Evolutionary conservation across 2,329 filamentous ascomycete genomes (phyloP), one percentile per base, ranked within the genome.

Genomic region (Pezicula carpinea): DNA sequence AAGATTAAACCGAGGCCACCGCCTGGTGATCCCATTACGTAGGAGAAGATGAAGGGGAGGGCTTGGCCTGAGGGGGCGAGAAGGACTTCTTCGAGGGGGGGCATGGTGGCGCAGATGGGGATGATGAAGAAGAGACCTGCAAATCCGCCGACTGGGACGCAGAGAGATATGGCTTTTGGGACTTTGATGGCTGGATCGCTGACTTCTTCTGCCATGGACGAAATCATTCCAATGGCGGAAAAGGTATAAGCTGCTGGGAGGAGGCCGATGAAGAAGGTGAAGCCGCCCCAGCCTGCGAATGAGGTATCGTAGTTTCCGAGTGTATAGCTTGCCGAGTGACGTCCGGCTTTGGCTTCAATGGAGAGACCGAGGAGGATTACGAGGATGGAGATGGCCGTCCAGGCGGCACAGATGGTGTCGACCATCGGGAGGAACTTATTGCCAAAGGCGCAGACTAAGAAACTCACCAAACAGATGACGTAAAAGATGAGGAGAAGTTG

Each of bases 401-500:
- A 82, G 0, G 65, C 70, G 1, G 77, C 76, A 46, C 76, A 80
- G 41, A 77, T 67, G 1, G 74, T 81, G 56, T 85, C 80, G 2
- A 83, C 72, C 54, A 75, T 66, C 0, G 83, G 85, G 31, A 90
- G 71, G 66, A 78, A 85, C 23, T 71, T 74, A 64, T 89, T 89
- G 38, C 79, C 80, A 32, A 87, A 74, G 1, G 79, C 71, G 52
- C 84, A 88, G 45, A 88, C 78, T 39, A 77, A 59, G 53, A 88
- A 80, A 51, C 79, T 82, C 17, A 82, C 55, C 1, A 89, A 57
- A 17, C 82, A 87, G 53, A 89, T 73, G 41, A 69, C 83, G 56
- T 87, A 76, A 68, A 89, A 89, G 53, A 88, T 80, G 18, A 89
- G 69, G 48, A 86, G 80, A 15, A 86, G 71, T 63, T 89, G 84